These are phyloP conservation scores for Citrus inodora DNA, from an alignment of 345 rosid genomes.

Conservation along the genomic window DNA sequence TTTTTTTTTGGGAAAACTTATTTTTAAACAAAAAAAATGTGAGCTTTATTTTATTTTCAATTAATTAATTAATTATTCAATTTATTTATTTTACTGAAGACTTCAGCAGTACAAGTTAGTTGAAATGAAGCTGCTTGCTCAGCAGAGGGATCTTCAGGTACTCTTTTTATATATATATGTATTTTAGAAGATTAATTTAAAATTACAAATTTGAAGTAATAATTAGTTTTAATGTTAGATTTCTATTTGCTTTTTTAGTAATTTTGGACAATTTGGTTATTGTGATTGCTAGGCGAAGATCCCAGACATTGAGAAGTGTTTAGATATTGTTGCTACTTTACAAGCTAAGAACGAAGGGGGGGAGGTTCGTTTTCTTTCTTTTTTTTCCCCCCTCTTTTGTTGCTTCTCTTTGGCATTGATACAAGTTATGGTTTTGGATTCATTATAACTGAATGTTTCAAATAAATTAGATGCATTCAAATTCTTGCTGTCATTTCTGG, in stretches of 20 bases:
- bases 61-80: background rate
- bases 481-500: background rate
- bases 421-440: background rate
- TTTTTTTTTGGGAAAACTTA: background rate
- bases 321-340: constrained; percentile 79
- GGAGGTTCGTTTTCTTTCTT: constrained; percentile 63
- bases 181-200: background rate
- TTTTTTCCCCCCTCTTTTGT: constrained; percentile 14
- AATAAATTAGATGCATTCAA: background rate
- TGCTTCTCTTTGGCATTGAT: background rate
- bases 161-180: background rate
- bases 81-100: constrained; percentile 22
- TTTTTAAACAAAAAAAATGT: background rate
- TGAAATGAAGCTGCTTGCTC: constrained; percentile 90
- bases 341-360: constrained; percentile 76
- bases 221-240: background rate
- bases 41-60: background rate
- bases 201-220: background rate
- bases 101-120: constrained; percentile 84
- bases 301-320: constrained; percentile 91
- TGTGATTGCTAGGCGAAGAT: constrained; percentile 64
- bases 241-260: background rate
- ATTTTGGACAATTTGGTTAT: constrained; percentile 9
- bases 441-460: background rate
- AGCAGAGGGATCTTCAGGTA: constrained; percentile 79